Evolutionary conservation across 1,284 basidiomycete genomes (phyloP), one percentile per base, ranked within the genome.

Genomic region (Sphagnurus paluster): DNA sequence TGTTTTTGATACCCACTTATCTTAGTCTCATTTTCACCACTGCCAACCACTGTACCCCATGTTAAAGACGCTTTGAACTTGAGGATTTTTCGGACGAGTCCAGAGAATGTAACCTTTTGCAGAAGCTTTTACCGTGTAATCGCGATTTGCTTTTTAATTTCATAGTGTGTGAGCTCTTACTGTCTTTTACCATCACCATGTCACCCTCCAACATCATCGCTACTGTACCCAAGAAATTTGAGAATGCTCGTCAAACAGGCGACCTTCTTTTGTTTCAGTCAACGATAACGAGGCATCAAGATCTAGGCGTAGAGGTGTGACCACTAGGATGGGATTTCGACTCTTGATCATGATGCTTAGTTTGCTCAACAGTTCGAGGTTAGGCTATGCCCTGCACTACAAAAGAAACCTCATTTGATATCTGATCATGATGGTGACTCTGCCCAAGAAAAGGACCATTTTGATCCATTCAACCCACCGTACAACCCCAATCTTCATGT

Each of bases 241-340:
- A 80, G 19, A 68, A 67, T 26, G 91, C 87, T 9, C 69, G 72
- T 23, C 67, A 74, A n/a, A 75, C 80, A 13, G 85, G 86, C 1
- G 86, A 90, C 61, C 67, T 91, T 23, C 68, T 87, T 32, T 88
- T 88, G 71, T 94, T 87, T 60, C 81, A 84, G 16, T 92, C 89
- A 1, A 79, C 79, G 3, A 65, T 82, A 20, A 71, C 77, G 51
- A 74, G 71, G 30, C 78, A 88, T 56, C 57, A 65, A 11, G 87
- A 91, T 44, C 61, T 71, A 28, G 81, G 75, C 19, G 64, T 87
- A 40, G 76, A 89, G 67, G 90, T 89, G 55, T 21, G 47, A 39
- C 43, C 39, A 17, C 8, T 6, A n/a, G n/a, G n/a, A n/a, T n/a
- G n/a, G n/a, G 64, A 34, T 47, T n/a, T 30, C 29, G 17, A 16